Evolutionary conservation across 2,329 filamentous ascomycete species (phyloP), one percentile per base, ranked within the genome.

Genomic region (Pseudogymnoascus sp.): DNA sequence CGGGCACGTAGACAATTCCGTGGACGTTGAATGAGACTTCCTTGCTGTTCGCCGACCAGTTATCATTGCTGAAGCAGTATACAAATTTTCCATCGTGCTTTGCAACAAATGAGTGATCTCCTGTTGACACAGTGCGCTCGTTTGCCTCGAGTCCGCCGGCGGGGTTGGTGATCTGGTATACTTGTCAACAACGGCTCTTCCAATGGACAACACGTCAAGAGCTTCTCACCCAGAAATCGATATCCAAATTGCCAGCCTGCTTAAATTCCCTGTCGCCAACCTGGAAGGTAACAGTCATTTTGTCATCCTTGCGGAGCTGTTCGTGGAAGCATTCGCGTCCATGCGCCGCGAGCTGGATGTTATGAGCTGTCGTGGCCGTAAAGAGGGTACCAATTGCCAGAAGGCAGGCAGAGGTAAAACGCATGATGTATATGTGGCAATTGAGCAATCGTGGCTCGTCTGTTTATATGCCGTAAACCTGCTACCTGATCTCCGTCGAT

Each of bases 11-110:
- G 72, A 99, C 93, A 67, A 99, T 91, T 69, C 94, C 94, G 77
- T 99, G 94, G 59, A 99, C 94, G 75, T 99, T 99, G 85, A 99
- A 99, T 61, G 91, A 96, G 60, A 99, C 93, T 76, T 99, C 94
- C 78, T 99, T 99, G 73, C 86, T 95, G 75, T 91, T 91, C 62
- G 92, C 91, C 62, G 90, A 90, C 91, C 93, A 99, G 75, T 94
- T 88, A 80, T 97, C 93, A 77, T 99, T 99, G 77, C 94, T 95
- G 79, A 99, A 99, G 85, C 94, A 99, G 85, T 99, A 99, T 62
- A 84, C 80, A 79, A 89, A 97, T 77, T 89, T 91, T 66, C 94
- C 94, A 74, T 99, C 92, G 72, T 86, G 78, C 69, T 82, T 79
- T 59, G 94, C 92, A 38, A 86, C 88, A 77, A 99, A 97, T 62